Base-by-base conservation (phyloP, 352 stramenopile genomes). In the Pythium periplocum region DNA sequence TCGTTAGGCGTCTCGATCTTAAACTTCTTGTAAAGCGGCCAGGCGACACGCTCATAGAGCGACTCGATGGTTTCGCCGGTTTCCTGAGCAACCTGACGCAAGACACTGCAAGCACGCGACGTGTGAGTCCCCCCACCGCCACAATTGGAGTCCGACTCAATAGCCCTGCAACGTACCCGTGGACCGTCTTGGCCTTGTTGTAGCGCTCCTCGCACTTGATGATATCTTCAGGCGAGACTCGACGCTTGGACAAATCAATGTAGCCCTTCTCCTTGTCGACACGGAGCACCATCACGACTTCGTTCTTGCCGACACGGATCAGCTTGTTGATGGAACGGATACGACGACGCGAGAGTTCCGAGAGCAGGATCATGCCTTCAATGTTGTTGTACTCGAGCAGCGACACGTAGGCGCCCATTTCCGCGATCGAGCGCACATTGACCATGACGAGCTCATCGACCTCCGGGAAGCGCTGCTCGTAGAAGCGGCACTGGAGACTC, bases 351-450 rank as follows among this genome's bases (percentile, higher is more conserved):
- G 89, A 98, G 43, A 99, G 81, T 74, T 99, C 98, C n/a, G 89
- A 98, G 7, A 99, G 78, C 62, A 99, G 65, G 67, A 99, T 99
- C 92, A 99, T 99, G 47, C 98, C 98, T 66, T 98, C 92, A 62
- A 99, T 99, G 80, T 99, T 98, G 83, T 99, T 98, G 89, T 99
- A 99, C 82, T 99, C 98, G 47, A 99, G 85, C 42, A 99, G 83
- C 45, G 90, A 98, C 48, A 99, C 98, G 75, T 99, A 99, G 30
- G 97, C 97, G 48, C 97, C 97, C 97, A 99, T 99, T 68, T 99
- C 97, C 49, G 96, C 97, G 72, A 99, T 98, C 65, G 92, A 98
- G 41, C 93, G 90, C 66, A 97, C 88, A 63, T 96, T 91, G 41
- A 97, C 89, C 83, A 97, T 95, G 41, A 99, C 97, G 40, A 99